phyloP scores from a whole-genome alignment of 2,329 filamentous ascomycete genomes.

The Paraphoma sp. region DNA sequence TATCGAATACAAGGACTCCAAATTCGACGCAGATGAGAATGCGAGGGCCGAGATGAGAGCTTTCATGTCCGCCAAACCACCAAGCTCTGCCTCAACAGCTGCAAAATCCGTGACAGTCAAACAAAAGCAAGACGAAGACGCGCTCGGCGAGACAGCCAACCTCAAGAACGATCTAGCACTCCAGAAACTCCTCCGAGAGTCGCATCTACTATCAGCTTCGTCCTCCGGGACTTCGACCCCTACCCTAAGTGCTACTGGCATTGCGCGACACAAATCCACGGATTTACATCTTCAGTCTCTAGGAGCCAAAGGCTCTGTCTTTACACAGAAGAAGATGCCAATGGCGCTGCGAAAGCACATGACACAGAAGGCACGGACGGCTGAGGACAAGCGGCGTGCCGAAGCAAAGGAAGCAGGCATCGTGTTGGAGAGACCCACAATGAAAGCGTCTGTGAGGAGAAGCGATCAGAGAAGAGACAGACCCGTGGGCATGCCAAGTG shows the following conservation, averaged over 20 bases:
- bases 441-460: slow-evolving; percentile 47
- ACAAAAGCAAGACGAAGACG: slow-evolving; percentile 44
- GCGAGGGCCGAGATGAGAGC: slow-evolving; percentile 72
- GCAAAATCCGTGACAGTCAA: slow-evolving; percentile 20
- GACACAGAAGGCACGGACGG: slow-evolving; percentile 65
- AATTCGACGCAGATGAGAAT: slow-evolving; percentile 21
- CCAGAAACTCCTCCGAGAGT: slow-evolving; percentile 88
- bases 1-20: slow-evolving; percentile 48
- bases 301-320: slow-evolving; percentile 77
- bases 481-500: slow-evolving; percentile 75
- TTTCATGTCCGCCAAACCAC: slow-evolving; percentile 72
- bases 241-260: slow-evolving; percentile 61
- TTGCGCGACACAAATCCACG: slow-evolving; percentile 78
- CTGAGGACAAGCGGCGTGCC: slow-evolving; percentile 73
- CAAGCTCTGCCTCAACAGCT: slow-evolving; percentile 43
- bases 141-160: slow-evolving; percentile 67
- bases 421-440: slow-evolving; percentile 70
- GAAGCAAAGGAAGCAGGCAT: slow-evolving; percentile 92
- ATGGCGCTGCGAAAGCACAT: slow-evolving; percentile 89
- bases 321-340: slow-evolving; percentile 85
- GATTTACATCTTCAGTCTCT: slow-evolving; percentile 84
- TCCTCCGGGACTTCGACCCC: slow-evolving; percentile 54
- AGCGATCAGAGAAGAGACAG: slow-evolving; percentile 63
- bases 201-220: slow-evolving; percentile 75
- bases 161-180: slow-evolving; percentile 92